phyloP scores from a whole-genome alignment of 2,329 filamentous ascomycete species.

The Exophiala oligosperma region DNA sequence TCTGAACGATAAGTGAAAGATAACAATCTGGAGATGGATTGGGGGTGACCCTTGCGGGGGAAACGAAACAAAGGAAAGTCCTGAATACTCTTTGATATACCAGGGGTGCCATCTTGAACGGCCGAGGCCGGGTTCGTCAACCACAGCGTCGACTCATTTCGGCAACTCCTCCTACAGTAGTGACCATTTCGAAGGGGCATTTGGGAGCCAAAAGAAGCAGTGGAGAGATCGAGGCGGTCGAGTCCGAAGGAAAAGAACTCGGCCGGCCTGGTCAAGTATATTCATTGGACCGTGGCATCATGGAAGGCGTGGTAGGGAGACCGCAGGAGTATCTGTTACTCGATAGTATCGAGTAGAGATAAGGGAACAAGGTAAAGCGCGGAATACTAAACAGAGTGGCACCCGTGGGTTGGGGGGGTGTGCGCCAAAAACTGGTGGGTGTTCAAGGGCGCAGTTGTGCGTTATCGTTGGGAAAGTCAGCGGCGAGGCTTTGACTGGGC shows the following conservation, averaged over 20 bases:
- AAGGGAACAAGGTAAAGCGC: conserved; percentile 10
- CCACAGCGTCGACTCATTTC: conserved; percentile 2
- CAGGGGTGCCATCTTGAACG: not conserved
- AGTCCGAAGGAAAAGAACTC: conserved; percentile 11
- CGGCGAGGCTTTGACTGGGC: too few species aligned
- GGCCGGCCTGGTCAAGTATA: not conserved
- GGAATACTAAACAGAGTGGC: conserved; percentile 2
- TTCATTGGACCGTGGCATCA: conserved; percentile 12
- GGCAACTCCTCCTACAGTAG: not conserved
- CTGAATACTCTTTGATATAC: conserved; percentile 12
- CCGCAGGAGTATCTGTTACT: conserved; percentile 25
- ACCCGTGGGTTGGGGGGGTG: not conserved
- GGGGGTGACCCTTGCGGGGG: conserved; percentile 3
- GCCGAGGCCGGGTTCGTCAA: not conserved
- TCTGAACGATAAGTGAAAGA: conserved; percentile 9
- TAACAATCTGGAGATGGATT: not conserved
- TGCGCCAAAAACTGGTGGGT: not conserved
- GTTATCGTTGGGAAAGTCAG: conserved; percentile 20
- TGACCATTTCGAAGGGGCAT: conserved; percentile 2
- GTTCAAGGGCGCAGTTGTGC: not conserved
- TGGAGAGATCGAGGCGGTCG: conserved; percentile 17
- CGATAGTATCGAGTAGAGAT: conserved; percentile 28
- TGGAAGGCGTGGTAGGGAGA: not conserved
- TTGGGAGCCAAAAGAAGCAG: conserved; percentile 4
- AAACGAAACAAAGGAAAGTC: conserved; percentile 4